Conservation (phyloP, 345 rosid species). For the Microcos paniculata region DNA sequence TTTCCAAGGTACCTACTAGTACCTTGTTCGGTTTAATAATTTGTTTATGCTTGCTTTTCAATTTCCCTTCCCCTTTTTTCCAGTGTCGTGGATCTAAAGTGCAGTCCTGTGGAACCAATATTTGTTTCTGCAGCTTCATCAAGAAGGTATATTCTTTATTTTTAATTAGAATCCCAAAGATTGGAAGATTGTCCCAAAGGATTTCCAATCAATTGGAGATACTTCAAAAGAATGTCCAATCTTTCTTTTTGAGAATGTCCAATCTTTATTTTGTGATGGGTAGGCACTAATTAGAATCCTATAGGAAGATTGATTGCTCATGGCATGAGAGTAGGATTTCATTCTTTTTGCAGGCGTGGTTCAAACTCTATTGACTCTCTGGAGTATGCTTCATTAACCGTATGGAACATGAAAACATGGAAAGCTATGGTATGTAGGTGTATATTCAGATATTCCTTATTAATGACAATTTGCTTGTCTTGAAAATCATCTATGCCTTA, state of each 20-base stretch:
- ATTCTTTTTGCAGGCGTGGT: constrained; percentile 41
- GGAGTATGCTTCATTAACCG: constrained; percentile 64
- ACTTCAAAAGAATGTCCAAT: too few relatives aligned
- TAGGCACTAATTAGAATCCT: constrained; percentile 1
- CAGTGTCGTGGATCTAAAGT: constrained; percentile 71
- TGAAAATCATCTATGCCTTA: constrained; percentile 23
- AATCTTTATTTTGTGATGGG: background rate
- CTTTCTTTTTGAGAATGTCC: background rate
- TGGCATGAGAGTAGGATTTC: constrained; percentile 2
- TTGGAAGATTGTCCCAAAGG: background rate
- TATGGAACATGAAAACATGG: constrained; percentile 84
- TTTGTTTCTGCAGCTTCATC: constrained; percentile 81
- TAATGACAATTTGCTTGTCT: constrained; percentile 9
- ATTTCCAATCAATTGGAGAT: too few relatives aligned
- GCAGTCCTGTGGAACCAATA: constrained; percentile 78
- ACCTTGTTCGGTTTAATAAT: background rate
- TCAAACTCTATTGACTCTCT: constrained; percentile 41
- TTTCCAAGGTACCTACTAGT: constrained; percentile 50
- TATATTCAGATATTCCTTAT: constrained; percentile 20
- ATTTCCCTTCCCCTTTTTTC: constrained; percentile 10
- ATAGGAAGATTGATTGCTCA: background rate
- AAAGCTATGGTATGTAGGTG: constrained; percentile 59
- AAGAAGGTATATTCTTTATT: constrained; percentile 33
- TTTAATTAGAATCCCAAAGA: too few relatives aligned
- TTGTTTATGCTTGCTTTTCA: constrained; percentile 5